A percentile compares a stretch with the other conserved stretches of the same genome.
Conservation (phyloP, 2,329 filamentous ascomycete genomes). For the Alternaria viburni region DNA sequence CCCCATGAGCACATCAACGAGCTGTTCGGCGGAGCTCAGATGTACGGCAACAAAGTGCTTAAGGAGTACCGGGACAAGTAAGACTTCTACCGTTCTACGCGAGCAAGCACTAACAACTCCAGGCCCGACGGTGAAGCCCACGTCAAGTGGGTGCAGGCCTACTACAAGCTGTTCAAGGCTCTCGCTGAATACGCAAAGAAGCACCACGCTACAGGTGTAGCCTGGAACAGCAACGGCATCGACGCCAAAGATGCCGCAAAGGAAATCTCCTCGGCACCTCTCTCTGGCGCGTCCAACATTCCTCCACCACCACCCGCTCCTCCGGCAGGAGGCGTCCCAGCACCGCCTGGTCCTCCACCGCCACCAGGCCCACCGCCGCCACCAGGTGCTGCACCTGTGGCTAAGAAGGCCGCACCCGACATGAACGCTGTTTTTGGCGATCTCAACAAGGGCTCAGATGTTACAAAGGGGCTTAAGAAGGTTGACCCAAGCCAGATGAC, state of each 20-base stretch:
- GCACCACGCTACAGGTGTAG: slow-evolving; percentile 77
- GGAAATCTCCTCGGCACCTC: slow-evolving; percentile 56
- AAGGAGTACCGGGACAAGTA: slow-evolving; percentile 88
- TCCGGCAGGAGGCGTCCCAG: slow-evolving; percentile 62
- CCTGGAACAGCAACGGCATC: slow-evolving; percentile 82
- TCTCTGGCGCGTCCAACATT: slow-evolving; percentile 63
- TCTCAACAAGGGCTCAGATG: slow-evolving; percentile 84
- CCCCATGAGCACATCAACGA: slow-evolving; percentile 87
- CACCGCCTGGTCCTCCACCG: slow-evolving; percentile 70
- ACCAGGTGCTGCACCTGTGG: slow-evolving; percentile 57
- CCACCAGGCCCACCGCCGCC: slow-evolving; percentile 57
- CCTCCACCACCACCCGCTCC: slow-evolving; percentile 70
- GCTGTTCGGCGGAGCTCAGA: slow-evolving; percentile 81
- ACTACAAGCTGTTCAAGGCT: slow-evolving; percentile 87
- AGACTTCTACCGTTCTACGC: slow-evolving; percentile 23
- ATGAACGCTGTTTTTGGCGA: slow-evolving; percentile 90
- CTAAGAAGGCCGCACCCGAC: slow-evolving; percentile 61
- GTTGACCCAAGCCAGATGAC: slow-evolving; percentile 97
- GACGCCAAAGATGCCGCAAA: slow-evolving; percentile 74
- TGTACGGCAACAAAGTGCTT: slow-evolving; percentile 92
- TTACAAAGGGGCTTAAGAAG: slow-evolving; percentile 88
- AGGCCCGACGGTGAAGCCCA: slow-evolving; percentile 72
- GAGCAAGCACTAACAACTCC: slow-evolving; percentile 15
- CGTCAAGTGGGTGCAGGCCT: slow-evolving; percentile 88
- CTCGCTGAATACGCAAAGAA: slow-evolving; percentile 84